Base-by-base conservation (phyloP, 2,329 filamentous ascomycete genomes). In the Hypomyces perniciosus region DNA sequence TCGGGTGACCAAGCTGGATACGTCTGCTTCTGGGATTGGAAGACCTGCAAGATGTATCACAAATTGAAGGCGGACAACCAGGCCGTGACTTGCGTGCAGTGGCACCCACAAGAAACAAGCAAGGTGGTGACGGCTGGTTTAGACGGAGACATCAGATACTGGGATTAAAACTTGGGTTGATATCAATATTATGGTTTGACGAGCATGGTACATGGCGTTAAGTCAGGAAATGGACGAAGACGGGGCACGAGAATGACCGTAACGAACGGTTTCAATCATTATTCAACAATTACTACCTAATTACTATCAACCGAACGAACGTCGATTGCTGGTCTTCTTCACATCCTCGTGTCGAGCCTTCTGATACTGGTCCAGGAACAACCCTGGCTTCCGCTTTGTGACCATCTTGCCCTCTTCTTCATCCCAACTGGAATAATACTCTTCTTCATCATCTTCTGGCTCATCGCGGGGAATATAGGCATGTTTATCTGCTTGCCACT, bases 11-110 rank as follows among this genome's bases (percentile, higher is more conserved):
- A 83, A 46, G 90, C 82, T 12, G 93, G 95, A 34, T 96, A 82
- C 62, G 83, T 96, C 44, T 95, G 88, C 70, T 96, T 97, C 72
- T 99, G 91, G 90, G 93, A 97, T 70, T 99, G 91, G 89, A 99
- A 99, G 80, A 96, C 90, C 37, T 95, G 92, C 69, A 97, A 96
- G 73, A 92, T 99, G 90, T 96, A 90, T 71, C 90, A 96, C 72
- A 97, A 97, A 78, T 83, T 99, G 57, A 82, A 87, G 70, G 91
- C 90, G 27, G 84, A 88, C 53, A 90, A 90, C 49, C 81, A 86
- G 48, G 83, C 91, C 5, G 78, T 96, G 49, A 89, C 90, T n/a
- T 88, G 86, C 58, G 81, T 93, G 52, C 87, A 88, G 66, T 99
- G 93, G 92, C 91, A 97, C 69, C 90, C 92, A n/a, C 88, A 96